These are phyloP conservation scores for Aureobasidium subglaciale DNA, from an alignment of 2,329 filamentous ascomycete genomes.

Conservation along the genomic window DNA sequence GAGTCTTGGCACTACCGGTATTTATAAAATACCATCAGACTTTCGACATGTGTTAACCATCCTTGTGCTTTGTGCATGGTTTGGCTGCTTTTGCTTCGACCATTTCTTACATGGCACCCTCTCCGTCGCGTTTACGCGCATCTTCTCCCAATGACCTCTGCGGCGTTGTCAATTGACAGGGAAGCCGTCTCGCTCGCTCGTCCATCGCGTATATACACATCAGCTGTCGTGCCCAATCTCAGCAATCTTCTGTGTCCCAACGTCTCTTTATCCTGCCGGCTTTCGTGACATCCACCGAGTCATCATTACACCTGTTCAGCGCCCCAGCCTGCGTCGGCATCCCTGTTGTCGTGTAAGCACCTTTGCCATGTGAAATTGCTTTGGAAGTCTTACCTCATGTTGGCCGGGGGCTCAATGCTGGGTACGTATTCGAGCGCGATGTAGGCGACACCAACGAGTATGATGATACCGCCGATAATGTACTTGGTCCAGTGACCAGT, in stretches of 20 bases:
- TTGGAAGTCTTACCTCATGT: constrained; percentile 40
- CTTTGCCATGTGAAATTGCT: background rate
- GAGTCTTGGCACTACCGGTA: too few relatives aligned
- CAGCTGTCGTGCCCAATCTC: background rate
- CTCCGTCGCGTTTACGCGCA: too few relatives aligned
- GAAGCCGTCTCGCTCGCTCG: background rate
- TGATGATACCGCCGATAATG: constrained; percentile 72
- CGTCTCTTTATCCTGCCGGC: background rate
- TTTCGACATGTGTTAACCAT: too few relatives aligned
- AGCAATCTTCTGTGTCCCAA: background rate
- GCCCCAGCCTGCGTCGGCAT: constrained; percentile 47
- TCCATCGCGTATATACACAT: background rate
- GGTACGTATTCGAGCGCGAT: constrained; percentile 44
- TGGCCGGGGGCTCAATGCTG: constrained; percentile 46
- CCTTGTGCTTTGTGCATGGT: too few relatives aligned
- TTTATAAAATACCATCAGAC: too few relatives aligned
- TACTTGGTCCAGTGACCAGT: constrained; percentile 59
- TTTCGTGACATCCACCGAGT: background rate
- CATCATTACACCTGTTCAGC: constrained; percentile 44
- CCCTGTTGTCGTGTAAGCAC: constrained; percentile 23
- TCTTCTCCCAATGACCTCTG: too few relatives aligned
- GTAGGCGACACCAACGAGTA: constrained; percentile 72
- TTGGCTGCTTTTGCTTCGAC: too few relatives aligned
- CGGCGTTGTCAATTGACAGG: background rate
- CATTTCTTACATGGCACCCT: too few relatives aligned